phyloP scores from a whole-genome alignment of 345 rosid genomes.

The Brassica incana region DNA sequence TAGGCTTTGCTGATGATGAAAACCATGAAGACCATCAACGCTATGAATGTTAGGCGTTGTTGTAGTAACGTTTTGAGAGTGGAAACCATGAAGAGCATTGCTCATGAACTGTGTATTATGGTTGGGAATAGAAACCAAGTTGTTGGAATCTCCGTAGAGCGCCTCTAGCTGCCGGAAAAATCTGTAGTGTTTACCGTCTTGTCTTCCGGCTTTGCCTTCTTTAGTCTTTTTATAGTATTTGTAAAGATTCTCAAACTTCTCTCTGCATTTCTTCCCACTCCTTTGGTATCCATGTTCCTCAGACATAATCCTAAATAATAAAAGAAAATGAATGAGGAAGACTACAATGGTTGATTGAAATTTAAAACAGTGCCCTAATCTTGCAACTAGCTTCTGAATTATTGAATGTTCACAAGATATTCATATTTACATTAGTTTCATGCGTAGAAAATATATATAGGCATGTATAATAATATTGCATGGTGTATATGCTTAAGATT shows the following conservation, averaged over 20 bases:
- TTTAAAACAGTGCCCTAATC: slow-evolving; percentile 42
- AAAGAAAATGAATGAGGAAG: not conserved
- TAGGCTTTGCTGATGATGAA: slow-evolving; percentile 59
- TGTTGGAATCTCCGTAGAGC: slow-evolving; percentile 73
- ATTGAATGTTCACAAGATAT: slow-evolving; percentile 29
- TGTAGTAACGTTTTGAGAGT: slow-evolving; percentile 29
- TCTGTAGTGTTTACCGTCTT: slow-evolving; percentile 94
- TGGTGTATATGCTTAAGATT: slow-evolving; percentile 12
- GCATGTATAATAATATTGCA: not conserved
- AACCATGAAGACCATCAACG: slow-evolving; percentile 32
- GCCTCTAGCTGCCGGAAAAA: slow-evolving; percentile 97
- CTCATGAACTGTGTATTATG: slow-evolving; percentile 46
- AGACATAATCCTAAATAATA: slow-evolving; percentile 66
- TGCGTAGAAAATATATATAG: not conserved
- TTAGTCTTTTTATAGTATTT: slow-evolving; percentile 98
- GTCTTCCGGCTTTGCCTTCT: slow-evolving; percentile 97
- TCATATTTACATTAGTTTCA: not conserved
- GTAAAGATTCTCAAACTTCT: slow-evolving; percentile 95
- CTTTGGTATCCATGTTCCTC: slow-evolving; percentile 96
- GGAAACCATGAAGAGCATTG: slow-evolving; percentile 46
- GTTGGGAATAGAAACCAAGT: slow-evolving; percentile 43
- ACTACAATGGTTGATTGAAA: not conserved
- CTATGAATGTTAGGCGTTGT: slow-evolving; percentile 33
- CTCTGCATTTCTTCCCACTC: slow-evolving; percentile 98
- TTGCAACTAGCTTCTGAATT: slow-evolving; percentile 15